Base-by-base conservation (phyloP, 768 basidiomycete species). In the Hericium coralloides region DNA sequence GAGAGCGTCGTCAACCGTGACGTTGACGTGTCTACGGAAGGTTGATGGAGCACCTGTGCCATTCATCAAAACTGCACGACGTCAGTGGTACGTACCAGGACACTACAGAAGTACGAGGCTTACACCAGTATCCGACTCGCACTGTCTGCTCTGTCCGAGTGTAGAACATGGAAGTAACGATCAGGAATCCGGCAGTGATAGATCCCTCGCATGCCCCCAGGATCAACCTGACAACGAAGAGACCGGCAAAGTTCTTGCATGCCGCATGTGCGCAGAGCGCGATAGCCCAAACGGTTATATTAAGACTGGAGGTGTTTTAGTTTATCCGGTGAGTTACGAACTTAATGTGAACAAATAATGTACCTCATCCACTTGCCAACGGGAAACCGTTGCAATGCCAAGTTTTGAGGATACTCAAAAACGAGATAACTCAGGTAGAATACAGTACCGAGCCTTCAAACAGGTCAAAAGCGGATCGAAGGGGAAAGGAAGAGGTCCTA, bases 311-410 rank as follows among this genome's bases (percentile, higher is more conserved):
- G 48, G 23, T n/a, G 31, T 31, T 6, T 31, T 9, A 31, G 4
- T 31, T 31, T 8, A 31, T 31, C 31, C 31, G 31, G 31, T 9
- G 31, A 31, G 7, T 31, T 31, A 6, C 10, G 8, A 9, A 31
- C 31, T 31, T 31, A 31, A 9, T 31, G 31, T 31, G 31, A 31
- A 31, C 31, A 31, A 31, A 31, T 9, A 9, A 31, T 6, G 31
- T 58, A 79, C 87, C 85, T 87, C 82, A 89, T 85, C 87, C 87
- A 89, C 76, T 79, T 86, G 10, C 83, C 87, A 8, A 89, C 86
- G 0, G 86, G 86, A 63, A 87, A 87, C 17, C 79, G 76, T 60
- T 89, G 87, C 5, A 89, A 72, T 0, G 80, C 83, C 9, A 87
- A 68, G 63, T 87, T 88, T 66, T 87, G 87, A 0, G 87, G 87